Evolutionary conservation across 2,329 filamentous ascomycete species (phyloP), one percentile per base, ranked within the genome.

Genomic region (Fusarium pseudograminearum): DNA sequence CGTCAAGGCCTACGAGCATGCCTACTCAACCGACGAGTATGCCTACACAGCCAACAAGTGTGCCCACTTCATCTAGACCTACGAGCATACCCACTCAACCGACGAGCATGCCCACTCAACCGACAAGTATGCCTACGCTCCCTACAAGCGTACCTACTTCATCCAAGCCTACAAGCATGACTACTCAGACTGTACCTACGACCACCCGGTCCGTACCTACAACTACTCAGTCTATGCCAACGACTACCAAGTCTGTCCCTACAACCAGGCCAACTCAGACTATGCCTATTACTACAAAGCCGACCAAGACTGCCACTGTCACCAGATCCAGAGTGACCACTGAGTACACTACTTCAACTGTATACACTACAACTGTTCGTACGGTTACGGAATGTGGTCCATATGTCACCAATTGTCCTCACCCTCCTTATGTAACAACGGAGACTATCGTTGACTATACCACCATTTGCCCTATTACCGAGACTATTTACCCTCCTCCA

Each of bases 391-490:
- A 10, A 12, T 44, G 41, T n/a, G 15, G 16, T n/a, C 16, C 41
- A 2, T 18, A n/a, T 9, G 46, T 68, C 12, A 59, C 72, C 1
- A 34, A 74, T 12, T 74, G 72, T 16, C 65, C 72, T 2, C n/a
- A 41, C 1, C 38, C 61, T 11, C 30, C 57, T 18, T 55, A 69
- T 11, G 45, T 71, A 14, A 70, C 67, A 11, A 73, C 72, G 0
- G 57, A 73, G 59, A 73, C 69, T 16, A 60, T 72, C 12, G 59
- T 69, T 7, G 50, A 72, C 56, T 73, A 58, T 5, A 73, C 64
- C 11, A 67, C 64, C 2, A 16, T 67, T 12, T 66, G 56, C 3
- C 56, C 56, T 2, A 22, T 58, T 5, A 56, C 58, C 3, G 42
- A 61, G 47, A 61, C 60, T 5, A 31, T 5, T 4, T 30, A 30